Percentiles rank a stretch among this genome's conserved stretches.
Evolutionary conservation across 805 yeast genomes (phyloP).

Genomic region (Kodamaea laetipori): DNA sequence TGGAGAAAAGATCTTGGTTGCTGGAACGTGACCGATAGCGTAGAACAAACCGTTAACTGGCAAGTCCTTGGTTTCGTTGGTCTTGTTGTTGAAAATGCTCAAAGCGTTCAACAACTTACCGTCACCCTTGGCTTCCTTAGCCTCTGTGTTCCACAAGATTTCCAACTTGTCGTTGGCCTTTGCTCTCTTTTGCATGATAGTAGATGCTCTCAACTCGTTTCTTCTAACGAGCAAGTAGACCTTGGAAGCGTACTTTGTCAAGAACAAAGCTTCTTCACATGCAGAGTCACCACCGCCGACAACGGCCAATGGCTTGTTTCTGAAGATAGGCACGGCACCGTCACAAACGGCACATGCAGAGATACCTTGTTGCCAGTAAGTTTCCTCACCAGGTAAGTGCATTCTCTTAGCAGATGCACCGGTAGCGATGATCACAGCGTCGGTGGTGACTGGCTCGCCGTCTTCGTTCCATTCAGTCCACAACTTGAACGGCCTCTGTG

Average conservation of each 20-base stretch:
- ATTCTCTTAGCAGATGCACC: slow-evolving; percentile 98
- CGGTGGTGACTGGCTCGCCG: slow-evolving; percentile 86
- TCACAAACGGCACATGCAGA: slow-evolving; percentile 99
- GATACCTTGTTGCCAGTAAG: slow-evolving; percentile 98
- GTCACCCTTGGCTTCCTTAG: slow-evolving; percentile 90
- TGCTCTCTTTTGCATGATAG: slow-evolving; percentile 95
- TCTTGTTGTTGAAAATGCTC: slow-evolving; percentile 66
- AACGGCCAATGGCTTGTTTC: slow-evolving; percentile 97
- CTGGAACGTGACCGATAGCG: slow-evolving; percentile 97
- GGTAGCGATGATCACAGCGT: slow-evolving; percentile 90
- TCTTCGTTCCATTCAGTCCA: slow-evolving; percentile 98
- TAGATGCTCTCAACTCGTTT: slow-evolving; percentile 91
- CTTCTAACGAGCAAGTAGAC: slow-evolving; percentile 92
- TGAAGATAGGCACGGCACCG: slow-evolving; percentile 98
- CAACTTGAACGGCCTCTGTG: slow-evolving; percentile 87
- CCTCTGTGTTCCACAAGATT: slow-evolving; percentile 81
- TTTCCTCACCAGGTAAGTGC: slow-evolving; percentile 92
- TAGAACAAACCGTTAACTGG: slow-evolving; percentile 91
- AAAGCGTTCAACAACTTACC: slow-evolving; percentile 76
- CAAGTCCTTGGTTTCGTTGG: slow-evolving; percentile 68
- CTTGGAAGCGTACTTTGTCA: slow-evolving; percentile 97
- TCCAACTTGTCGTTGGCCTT: slow-evolving; percentile 83
- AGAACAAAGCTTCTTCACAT: slow-evolving; percentile 96
- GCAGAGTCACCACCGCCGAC: slow-evolving; percentile 99
- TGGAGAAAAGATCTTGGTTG: slow-evolving; percentile 75